These are phyloP conservation scores for Amauroascus verrucosus DNA, from an alignment of 2,329 filamentous ascomycete species.

Conservation along the genomic window DNA sequence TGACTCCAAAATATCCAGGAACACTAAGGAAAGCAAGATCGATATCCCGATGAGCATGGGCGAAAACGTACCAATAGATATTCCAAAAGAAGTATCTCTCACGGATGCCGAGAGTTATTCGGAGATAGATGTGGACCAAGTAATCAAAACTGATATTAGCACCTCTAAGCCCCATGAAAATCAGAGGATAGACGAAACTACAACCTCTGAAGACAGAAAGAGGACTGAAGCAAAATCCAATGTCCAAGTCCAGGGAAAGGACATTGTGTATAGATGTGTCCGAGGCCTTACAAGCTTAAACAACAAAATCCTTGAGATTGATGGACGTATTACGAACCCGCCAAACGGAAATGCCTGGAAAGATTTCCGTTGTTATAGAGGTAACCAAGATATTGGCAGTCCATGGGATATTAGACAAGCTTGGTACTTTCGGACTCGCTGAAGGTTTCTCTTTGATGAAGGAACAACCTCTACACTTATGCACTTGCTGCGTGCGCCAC, in stretches of 20 bases:
- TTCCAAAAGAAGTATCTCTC: neutral
- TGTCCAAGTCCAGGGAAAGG: neutral
- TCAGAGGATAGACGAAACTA: neutral
- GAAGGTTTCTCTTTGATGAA: neutral
- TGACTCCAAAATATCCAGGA: neutral
- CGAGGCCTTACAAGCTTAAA: conserved; percentile 23
- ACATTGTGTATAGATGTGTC: conserved; percentile 25
- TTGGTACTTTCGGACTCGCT: conserved; percentile 27
- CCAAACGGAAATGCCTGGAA: conserved; percentile 36
- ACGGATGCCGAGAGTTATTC: neutral
- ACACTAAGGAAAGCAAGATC: neutral
- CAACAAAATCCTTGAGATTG: conserved; percentile 30
- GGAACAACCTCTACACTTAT: neutral
- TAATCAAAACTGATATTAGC: neutral
- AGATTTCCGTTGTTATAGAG: conserved; percentile 33
- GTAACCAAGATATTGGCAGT: conserved; percentile 39
- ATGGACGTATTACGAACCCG: conserved; percentile 29
- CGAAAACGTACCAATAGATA: neutral
- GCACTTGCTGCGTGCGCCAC: neutral
- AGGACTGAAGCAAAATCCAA: neutral
- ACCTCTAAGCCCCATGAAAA: neutral
- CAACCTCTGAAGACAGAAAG: neutral
- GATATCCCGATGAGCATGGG: neutral
- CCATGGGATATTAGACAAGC: conserved; percentile 36
- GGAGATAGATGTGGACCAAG: neutral